These are phyloP conservation scores for Colletotrichum sojae DNA, from an alignment of 2,329 filamentous ascomycete genomes.

Conservation along the genomic window DNA sequence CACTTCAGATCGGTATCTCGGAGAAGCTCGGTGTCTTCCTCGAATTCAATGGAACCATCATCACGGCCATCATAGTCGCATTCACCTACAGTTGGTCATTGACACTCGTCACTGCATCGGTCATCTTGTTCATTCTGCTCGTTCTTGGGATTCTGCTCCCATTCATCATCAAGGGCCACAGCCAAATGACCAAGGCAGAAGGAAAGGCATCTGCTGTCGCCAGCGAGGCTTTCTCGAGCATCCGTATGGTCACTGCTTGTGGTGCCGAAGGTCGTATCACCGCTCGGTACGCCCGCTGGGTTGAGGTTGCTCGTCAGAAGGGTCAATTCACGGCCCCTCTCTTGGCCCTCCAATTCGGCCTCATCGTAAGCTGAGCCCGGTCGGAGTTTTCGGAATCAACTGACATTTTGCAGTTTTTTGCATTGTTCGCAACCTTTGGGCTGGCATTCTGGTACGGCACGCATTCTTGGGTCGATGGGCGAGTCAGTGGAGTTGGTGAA, in stretches of 20 bases:
- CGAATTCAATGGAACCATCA: slow-evolving; percentile 67
- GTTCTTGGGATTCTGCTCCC: slow-evolving; percentile 65
- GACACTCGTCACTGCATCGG: slow-evolving; percentile 70
- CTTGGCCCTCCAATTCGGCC: slow-evolving; percentile 66
- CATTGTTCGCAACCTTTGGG: slow-evolving; percentile 66
- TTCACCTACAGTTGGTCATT: slow-evolving; percentile 72
- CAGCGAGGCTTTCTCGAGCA: slow-evolving; percentile 71
- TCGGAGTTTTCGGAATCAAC: neutral
- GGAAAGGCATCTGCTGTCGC: slow-evolving; percentile 71
- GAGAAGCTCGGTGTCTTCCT: slow-evolving; percentile 73
- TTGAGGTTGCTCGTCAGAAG: slow-evolving; percentile 66
- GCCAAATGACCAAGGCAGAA: slow-evolving; percentile 64
- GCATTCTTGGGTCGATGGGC: slow-evolving; percentile 62
- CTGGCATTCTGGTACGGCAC: slow-evolving; percentile 76
- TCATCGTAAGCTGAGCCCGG: slow-evolving; percentile 54
- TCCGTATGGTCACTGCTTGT: slow-evolving; percentile 75
- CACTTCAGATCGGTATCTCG: slow-evolving; percentile 75
- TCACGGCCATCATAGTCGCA: slow-evolving; percentile 67
- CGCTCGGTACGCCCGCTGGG: slow-evolving; percentile 67
- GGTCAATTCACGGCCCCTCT: slow-evolving; percentile 66
- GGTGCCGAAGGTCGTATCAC: slow-evolving; percentile 71
- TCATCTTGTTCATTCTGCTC: slow-evolving; percentile 69
- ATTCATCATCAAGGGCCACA: slow-evolving; percentile 68
- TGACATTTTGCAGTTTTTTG: slow-evolving; percentile 62
- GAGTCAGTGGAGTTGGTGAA: slow-evolving; percentile 64